Evolutionary conservation across 192 early-diverging fungal species (phyloP), one percentile per base, ranked within the genome.

Genomic region (Podila epigama): DNA sequence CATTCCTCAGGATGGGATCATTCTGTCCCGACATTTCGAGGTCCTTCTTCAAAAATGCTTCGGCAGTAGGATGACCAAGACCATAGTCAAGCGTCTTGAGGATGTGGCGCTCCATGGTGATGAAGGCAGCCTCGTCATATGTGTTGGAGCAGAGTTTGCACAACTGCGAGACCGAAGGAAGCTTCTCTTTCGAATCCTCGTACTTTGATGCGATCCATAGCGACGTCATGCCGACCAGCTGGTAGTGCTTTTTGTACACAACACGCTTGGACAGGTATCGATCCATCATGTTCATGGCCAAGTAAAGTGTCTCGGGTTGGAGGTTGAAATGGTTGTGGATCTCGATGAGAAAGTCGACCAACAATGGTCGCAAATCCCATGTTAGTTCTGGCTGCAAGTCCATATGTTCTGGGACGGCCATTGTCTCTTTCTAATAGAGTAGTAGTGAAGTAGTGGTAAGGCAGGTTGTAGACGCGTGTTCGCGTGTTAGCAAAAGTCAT

Each of bases 231-330:
- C 73, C 80, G 9, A 82, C 69, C 6, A 82, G 68, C 15, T 82
- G 80, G 51, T 78, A 68, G 16, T 70, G 68, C 25, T 69, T 66
- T 28, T 70, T 71, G 63, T 82, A 70, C 12, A 81, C 80, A 28
- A 77, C 70, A 3, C 73, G 68, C 18, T 77, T 75, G 52, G 82
- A 83, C 9, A 83, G 61, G 44, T 80, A 83, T 1, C 82, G 71
- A 58, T 83, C 82, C 70, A 81, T 83, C 64, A 83, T 66, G 37
- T 83, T 83, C 59, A 83, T 81, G 51, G 82, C 68, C 55, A 83
- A 18, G 36, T 81, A 83, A 11, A 83, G 58, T 8, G 82, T 70
- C 52, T 83, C 82, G 34, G 66, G 67, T 31, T 69, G 63, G 40
- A 79, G 71, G 36, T 51, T 53, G 51, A 82, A 78, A 58, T 82